These are phyloP conservation scores for Ceriops zippeliana DNA, from an alignment of 345 rosid species.

Conservation along the genomic window DNA sequence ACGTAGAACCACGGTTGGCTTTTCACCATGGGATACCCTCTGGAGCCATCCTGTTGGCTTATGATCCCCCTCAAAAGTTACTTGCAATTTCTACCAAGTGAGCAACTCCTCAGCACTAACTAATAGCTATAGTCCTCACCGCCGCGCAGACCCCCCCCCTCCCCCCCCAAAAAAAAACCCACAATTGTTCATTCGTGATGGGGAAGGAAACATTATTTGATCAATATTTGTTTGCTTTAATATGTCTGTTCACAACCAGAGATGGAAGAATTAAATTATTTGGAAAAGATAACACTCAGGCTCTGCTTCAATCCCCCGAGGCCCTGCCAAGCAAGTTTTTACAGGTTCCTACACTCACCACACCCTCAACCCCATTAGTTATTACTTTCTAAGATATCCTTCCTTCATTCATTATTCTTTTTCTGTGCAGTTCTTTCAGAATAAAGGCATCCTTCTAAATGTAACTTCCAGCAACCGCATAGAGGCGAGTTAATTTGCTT, in stretches of 20 bases:
- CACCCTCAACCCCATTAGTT: no score
- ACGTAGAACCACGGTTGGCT: constrained; percentile 68
- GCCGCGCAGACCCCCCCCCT: no score
- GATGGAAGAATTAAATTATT: constrained; percentile 80
- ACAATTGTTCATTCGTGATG: no score
- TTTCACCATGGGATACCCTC: constrained; percentile 87
- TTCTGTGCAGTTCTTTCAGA: constrained; percentile 55
- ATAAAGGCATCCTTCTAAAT: constrained; percentile 70
- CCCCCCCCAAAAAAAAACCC: no score
- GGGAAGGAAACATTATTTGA: no score
- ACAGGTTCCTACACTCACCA: constrained; percentile 42
- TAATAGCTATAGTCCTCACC: no score
- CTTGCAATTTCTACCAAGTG: constrained; percentile 77
- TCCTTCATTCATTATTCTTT: background rate
- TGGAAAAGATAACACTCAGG: constrained; percentile 72
- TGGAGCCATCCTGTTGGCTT: constrained; percentile 61
- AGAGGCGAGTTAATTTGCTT: constrained; percentile 54
- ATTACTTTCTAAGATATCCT: background rate
- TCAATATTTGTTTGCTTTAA: background rate
- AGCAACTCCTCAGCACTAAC: constrained; percentile 9
- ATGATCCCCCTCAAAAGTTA: constrained; percentile 58
- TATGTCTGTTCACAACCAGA: constrained; percentile 31
- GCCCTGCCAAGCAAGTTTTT: constrained; percentile 59
- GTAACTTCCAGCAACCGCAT: constrained; percentile 63
- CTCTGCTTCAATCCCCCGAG: constrained; percentile 60